Evolutionary conservation across 768 basidiomycete species (phyloP), one percentile per base, ranked within the genome.

Genomic region (Mycena vulgaris): DNA sequence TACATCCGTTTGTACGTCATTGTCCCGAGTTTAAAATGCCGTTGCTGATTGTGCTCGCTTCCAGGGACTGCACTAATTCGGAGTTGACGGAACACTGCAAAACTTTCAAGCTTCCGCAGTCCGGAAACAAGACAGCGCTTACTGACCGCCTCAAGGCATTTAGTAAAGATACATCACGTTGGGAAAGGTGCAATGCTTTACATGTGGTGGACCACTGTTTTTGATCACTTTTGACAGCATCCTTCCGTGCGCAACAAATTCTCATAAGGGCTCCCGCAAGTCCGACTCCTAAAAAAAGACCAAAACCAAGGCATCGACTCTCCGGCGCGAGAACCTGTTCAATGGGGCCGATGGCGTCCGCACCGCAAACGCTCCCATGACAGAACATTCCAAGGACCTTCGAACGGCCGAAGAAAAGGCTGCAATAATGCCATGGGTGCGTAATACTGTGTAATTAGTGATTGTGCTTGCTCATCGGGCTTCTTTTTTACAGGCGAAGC

Each of bases 351-450:
- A 42, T 19, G 27, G 39, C 16, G 63, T 64, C 6, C 52, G 40
- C 13, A 39, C 28, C 3, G 39, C 52, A 25, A 64, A 64, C 16
- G 35, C 39, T 8, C 52, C 52, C 4, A 23, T 51, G 14, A 42
- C 42, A 0, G 63, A 64, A 23, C 30, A 52, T 31, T 64, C 63
- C 11, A 64, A 64, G 52, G 63, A 64, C 25, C n/a, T 64, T 21
- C 63, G 63, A 2, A 64, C 51, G 11, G 19, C 39, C 0, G 52
- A 55, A 19, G 52, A 64, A 35, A 64, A 64, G 52, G 63, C 51
- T 14, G 52, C 63, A 23, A 64, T 64, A 64, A 9, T 64, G 10
- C 63, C 63, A 27, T 64, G 63, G 63, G 63, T 45, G 30, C 51
- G 30, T 31, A 25, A 52, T 21, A 4, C 13, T 19, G 17, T 42